phyloP scores from a whole-genome alignment of 345 rosid species.

The Eucalyptus brandiana region DNA sequence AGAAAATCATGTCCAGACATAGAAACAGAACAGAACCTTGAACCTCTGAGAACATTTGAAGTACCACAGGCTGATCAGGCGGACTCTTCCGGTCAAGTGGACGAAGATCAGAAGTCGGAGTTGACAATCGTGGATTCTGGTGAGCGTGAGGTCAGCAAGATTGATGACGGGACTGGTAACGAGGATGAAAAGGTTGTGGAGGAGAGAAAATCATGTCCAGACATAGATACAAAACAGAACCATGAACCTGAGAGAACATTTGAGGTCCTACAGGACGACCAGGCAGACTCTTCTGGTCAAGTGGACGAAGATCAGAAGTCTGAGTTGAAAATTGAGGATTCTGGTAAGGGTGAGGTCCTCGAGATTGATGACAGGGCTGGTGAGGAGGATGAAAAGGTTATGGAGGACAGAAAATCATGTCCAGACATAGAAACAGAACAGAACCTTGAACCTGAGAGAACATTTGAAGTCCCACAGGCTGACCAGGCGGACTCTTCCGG shows the following conservation, averaged over 20 bases:
- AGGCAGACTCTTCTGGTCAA: not conserved
- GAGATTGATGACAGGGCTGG: not conserved
- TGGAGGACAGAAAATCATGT: not conserved
- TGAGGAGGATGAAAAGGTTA: not conserved
- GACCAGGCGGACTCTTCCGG: not conserved
- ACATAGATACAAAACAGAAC: not conserved
- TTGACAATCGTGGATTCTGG: not conserved
- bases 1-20: not conserved
- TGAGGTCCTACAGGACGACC: not conserved
- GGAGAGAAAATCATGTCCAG: not conserved
- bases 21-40: not conserved
- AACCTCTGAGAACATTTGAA: not conserved
- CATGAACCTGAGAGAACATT: not conserved
- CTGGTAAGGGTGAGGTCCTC: not conserved
- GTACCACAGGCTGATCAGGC: not conserved
- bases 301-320: not conserved
- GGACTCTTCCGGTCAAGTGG: not conserved
- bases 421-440: not conserved
- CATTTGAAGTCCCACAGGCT: not conserved
- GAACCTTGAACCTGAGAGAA: not conserved
- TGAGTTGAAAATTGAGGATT: not conserved
- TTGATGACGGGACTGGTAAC: not conserved
- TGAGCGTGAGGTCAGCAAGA: not conserved
- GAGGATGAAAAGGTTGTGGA: not conserved
- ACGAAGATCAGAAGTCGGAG: not conserved